phyloP scores from a whole-genome alignment of 352 stramenopile species.

The Pythium aristosporum region DNA sequence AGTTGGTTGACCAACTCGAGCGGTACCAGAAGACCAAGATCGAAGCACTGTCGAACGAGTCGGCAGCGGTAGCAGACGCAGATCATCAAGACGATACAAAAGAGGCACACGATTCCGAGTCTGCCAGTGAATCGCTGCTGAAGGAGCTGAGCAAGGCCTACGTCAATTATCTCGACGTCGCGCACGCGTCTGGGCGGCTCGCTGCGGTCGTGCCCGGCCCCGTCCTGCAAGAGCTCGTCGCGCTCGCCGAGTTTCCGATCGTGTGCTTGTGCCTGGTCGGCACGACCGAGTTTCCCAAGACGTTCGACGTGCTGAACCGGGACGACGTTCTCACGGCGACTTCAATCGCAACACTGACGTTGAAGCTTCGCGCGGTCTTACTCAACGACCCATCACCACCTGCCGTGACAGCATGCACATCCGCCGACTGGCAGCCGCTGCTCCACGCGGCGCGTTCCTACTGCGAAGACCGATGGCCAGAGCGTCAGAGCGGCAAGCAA shows the following conservation, averaged over 20 bases:
- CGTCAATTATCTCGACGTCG: conserved; percentile 55
- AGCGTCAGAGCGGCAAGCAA: conserved; percentile 29
- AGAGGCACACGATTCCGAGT: background rate
- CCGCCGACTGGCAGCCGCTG: conserved; percentile 36
- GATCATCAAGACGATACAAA: background rate
- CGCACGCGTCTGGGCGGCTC: conserved; percentile 38
- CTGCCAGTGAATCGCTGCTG: conserved; percentile 22
- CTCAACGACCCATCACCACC: conserved; percentile 13
- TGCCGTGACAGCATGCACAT: background rate
- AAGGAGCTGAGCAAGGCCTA: conserved; percentile 70
- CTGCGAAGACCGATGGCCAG: conserved; percentile 67
- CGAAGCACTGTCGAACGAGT: background rate
- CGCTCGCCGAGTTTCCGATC: conserved; percentile 41
- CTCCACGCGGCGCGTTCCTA: conserved; percentile 39
- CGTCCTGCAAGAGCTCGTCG: conserved; percentile 18
- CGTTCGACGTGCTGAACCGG: conserved; percentile 6
- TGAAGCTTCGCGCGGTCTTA: conserved; percentile 16
- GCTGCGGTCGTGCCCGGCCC: conserved; percentile 22
- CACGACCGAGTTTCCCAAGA: conserved; percentile 6
- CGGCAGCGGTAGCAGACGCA: background rate
- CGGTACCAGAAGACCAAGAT: background rate
- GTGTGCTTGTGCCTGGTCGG: conserved; percentile 36
- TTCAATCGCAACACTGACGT: background rate
- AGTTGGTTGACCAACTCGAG: conserved; percentile 18
- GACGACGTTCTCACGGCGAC: conserved; percentile 1